phyloP scores from a whole-genome alignment of 2,329 filamentous ascomycete genomes.

The Cordyceps javanica region DNA sequence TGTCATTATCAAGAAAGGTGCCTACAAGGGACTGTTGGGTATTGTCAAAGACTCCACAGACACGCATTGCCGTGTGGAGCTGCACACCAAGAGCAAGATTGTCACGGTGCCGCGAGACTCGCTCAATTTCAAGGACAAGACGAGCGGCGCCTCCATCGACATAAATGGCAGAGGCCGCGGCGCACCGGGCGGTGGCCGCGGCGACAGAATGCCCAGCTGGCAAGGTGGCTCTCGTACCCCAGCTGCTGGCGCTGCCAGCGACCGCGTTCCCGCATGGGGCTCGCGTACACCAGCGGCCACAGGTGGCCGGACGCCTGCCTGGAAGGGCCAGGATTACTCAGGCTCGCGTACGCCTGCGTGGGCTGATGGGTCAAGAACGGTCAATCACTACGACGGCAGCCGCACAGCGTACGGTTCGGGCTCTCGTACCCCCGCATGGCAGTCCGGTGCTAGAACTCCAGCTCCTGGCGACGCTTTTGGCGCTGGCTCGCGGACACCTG shows the following conservation, averaged over 20 bases:
- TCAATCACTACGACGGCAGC: conserved; percentile 66
- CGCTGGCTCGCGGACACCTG: conserved; percentile 62
- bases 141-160: conserved; percentile 73
- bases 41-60: conserved; percentile 95
- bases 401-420: conserved; percentile 73
- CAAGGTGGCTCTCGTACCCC: conserved; percentile 64
- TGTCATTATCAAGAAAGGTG: conserved; percentile 78
- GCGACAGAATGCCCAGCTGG: conserved; percentile 49
- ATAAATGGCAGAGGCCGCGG: conserved; percentile 49
- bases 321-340: conserved; percentile 46
- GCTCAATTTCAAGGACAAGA: conserved; percentile 78
- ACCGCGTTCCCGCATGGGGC: conserved; percentile 73
- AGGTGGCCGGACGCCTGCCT: conserved; percentile 57
- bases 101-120: conserved; percentile 77
- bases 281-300: conserved; percentile 51
- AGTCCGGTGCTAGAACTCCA: conserved; percentile 68
- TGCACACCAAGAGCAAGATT: conserved; percentile 91
- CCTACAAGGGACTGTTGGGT: conserved; percentile 86
- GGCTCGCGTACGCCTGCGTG: conserved; percentile 65
- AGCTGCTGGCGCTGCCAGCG: conserved; percentile 51
- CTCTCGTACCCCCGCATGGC: conserved; percentile 70
- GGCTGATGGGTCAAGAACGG: conserved; percentile 60
- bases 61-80: conserved; percentile 76
- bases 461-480: conserved; percentile 55
- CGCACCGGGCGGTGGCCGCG: conserved; percentile 40